Percentiles rank a stretch among this genome's conserved stretches.
phyloP scores from a whole-genome alignment of 805 yeast genomes.

The Sugiyamaella boreocaroliniensis region DNA sequence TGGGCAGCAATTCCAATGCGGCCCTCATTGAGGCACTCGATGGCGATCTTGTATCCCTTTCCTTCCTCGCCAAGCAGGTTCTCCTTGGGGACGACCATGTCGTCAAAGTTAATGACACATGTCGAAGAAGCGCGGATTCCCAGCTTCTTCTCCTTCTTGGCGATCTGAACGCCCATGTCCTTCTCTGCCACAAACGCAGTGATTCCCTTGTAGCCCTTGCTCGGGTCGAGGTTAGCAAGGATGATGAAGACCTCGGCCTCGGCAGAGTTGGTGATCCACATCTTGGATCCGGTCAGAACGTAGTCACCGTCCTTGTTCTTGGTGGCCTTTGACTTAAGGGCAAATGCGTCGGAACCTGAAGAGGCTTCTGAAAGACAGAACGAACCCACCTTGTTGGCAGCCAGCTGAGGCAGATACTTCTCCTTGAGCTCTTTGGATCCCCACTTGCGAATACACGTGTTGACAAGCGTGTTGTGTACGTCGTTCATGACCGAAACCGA shows the following conservation, averaged over 20 bases:
- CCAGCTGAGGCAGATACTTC: conserved; percentile 36
- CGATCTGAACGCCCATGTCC: conserved; percentile 36
- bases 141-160: conserved; percentile 40
- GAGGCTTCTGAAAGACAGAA: conserved; percentile 37
- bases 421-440: conserved; percentile 34
- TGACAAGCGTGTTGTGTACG: conserved; percentile 41
- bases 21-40: conserved; percentile 39
- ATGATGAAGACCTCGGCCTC: conserved; percentile 39
- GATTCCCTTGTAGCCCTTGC: conserved; percentile 39
- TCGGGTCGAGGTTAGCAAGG: conserved; percentile 37
- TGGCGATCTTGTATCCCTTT: conserved; percentile 41
- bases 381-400: conserved; percentile 33
- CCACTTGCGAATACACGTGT: conserved; percentile 35
- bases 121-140: conserved; percentile 41
- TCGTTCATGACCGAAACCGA: conserved; percentile 38
- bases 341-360: conserved; percentile 41
- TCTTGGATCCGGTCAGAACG: conserved; percentile 36
- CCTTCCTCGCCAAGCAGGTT: conserved; percentile 39
- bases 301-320: conserved; percentile 35
- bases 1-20: conserved; percentile 42
- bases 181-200: conserved; percentile 39
- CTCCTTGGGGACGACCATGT: conserved; percentile 36
- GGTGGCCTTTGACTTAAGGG: conserved; percentile 35
- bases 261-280: conserved; percentile 42
- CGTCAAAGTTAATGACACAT: conserved; percentile 37